Conservation (phyloP, 2,329 filamentous ascomycete species). For the Bipolaris zeicola region DNA sequence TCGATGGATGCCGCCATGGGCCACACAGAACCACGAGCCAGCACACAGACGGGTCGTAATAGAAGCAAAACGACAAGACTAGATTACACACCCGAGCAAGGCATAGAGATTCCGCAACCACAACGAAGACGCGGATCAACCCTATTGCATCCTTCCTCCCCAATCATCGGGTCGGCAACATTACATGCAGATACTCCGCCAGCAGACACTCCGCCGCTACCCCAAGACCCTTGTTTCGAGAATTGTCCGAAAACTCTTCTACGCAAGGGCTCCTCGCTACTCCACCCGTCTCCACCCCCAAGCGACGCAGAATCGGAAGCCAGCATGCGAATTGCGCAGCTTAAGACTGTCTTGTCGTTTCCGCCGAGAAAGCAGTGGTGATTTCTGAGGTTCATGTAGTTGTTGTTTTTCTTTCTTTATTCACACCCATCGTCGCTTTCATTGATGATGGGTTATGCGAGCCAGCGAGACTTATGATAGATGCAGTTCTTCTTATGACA, state of each 20-base stretch:
- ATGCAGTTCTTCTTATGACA: too few species aligned
- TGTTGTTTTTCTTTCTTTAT: too few species aligned
- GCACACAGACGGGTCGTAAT: not conserved
- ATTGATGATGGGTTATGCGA: too few species aligned
- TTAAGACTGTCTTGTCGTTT: constrained; percentile 6
- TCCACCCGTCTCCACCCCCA: constrained; percentile 29
- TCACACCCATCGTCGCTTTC: too few species aligned
- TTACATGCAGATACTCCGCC: not conserved
- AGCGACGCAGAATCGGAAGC: not conserved
- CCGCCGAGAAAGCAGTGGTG: constrained; percentile 3
- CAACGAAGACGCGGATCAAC: constrained; percentile 9
- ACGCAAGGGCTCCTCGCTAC: constrained; percentile 23
- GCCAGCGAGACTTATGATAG: too few species aligned
- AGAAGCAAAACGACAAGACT: not conserved
- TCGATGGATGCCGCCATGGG: constrained; percentile 19
- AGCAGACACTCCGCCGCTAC: too few species aligned
- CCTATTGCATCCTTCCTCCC: constrained; percentile 14
- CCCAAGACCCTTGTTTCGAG: too few species aligned
- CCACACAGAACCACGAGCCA: constrained; percentile 1
- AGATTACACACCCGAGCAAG: not conserved
- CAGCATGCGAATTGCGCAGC: not conserved
- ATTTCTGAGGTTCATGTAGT: not conserved
- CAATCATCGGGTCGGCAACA: not conserved
- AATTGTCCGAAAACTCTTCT: not conserved
- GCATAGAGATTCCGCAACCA: not conserved